Evolutionary conservation across 169 alveolate species (phyloP), one percentile per base, ranked within the genome.

Genomic region (Plasmodium malariae): DNA sequence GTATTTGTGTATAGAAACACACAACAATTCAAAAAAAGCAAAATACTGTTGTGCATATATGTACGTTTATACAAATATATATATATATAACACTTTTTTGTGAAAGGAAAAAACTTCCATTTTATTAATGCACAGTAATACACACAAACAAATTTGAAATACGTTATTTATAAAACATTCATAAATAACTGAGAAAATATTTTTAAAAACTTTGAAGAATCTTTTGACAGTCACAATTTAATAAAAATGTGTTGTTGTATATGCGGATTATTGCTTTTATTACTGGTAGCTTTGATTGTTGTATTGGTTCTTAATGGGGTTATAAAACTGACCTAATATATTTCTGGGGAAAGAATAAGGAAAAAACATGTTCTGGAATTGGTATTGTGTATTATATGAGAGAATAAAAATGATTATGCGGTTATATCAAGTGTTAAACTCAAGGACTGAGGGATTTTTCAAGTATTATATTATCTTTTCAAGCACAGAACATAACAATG

Each of bases 211-310:
- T 19, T 36, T 43, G 24, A 26, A 19, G 28, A 68, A 34, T 36
- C 26, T 28, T 71, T 28, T 48, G 1, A n/a, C n/a, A n/a, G n/a
- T n/a, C n/a, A n/a, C n/a, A n/a, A n/a, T n/a, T n/a, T 57, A 3
- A 40, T 37, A 43, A 80, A 80, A 49, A 83, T 83, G 91, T 83
- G 91, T 67, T 83, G 91, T 36, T 83, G 91, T 60, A 60, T 83
- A 45, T 83, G 80, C 65, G 91, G 80, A 21, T 67, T 83, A 34
- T 54, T 83, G 51, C 21, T 83, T 11, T 48, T 51, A 67, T 70
- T 85, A 17, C 12, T 83, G 49, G 21, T 83, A 21, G 91, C 91
- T 49, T 19, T 83, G 54, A 67, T 83, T 48, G 70, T 83, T 32
- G 0, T 83, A 36, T 83, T 83, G 54, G 51, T 83, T 67, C 69